phyloP scores from a whole-genome alignment of 306 rosid species.

The Delonix regia region DNA sequence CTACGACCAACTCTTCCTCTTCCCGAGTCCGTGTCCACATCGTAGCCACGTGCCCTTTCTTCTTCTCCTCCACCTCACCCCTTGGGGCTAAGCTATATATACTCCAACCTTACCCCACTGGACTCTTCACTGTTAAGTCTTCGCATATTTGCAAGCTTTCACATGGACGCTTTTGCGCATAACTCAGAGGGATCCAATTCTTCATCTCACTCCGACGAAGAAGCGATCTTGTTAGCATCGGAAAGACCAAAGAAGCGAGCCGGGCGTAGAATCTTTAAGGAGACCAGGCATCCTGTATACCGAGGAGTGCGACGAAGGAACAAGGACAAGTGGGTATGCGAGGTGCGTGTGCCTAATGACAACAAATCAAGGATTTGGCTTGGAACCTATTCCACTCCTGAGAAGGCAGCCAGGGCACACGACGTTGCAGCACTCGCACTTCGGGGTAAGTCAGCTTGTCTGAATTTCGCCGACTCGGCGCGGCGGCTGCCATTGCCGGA shows the following conservation, averaged over 20 bases:
- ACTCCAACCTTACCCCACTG: background rate
- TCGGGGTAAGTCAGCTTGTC: conserved; percentile 65
- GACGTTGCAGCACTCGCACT: conserved; percentile 77
- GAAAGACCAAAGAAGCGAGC: conserved; percentile 69
- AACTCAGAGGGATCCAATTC: conserved; percentile 25
- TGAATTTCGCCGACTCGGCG: conserved; percentile 75
- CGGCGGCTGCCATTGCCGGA: conserved; percentile 57
- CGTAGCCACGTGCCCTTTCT: conserved; percentile 8
- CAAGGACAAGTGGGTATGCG: conserved; percentile 89
- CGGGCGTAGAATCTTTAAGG: conserved; percentile 67
- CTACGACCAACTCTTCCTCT: background rate
- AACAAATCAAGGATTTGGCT: conserved; percentile 75
- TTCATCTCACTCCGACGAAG: conserved; percentile 52
- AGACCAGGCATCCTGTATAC: conserved; percentile 83
- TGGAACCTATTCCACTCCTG: conserved; percentile 74
- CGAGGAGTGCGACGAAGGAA: conserved; percentile 74
- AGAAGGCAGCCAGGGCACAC: conserved; percentile 92
- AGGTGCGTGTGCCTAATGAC: conserved; percentile 68
- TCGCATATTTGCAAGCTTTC: background rate
- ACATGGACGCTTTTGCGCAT: conserved; percentile 31
- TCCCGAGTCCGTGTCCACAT: conserved; percentile 32
- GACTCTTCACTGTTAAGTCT: background rate
- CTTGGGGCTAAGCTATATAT: conserved; percentile 26
- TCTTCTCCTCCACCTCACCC: background rate
- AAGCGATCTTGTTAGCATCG: conserved; percentile 56